phyloP scores from a whole-genome alignment of 2,329 filamentous ascomycete genomes.

The Dactylellina drechsleri region DNA sequence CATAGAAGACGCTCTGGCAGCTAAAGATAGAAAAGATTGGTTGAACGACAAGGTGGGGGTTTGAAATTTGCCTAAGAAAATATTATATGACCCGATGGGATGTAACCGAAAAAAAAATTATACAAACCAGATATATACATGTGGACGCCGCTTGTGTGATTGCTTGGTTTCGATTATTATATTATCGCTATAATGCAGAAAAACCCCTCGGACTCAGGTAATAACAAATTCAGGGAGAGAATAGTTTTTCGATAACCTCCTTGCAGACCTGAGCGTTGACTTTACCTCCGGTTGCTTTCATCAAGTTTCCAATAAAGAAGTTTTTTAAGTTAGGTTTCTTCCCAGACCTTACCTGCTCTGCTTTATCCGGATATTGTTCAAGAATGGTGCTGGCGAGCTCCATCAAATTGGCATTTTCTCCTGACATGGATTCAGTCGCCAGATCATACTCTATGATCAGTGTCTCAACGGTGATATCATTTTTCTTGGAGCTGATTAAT shows the following conservation, averaged over 20 bases:
- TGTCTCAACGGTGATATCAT: conserved; percentile 4
- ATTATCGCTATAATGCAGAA: no score
- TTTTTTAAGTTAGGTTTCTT: conserved; percentile 48
- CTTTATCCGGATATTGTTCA: conserved; percentile 43
- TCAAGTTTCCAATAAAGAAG: conserved; percentile 50
- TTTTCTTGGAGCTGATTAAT: conserved; percentile 13
- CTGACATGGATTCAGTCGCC: conserved; percentile 11
- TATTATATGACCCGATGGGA: no score
- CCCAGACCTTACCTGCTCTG: conserved; percentile 35
- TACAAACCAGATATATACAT: no score
- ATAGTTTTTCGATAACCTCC: conserved; percentile 44
- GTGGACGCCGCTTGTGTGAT: no score
- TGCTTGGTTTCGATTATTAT: no score
- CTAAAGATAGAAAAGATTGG: conserved; percentile 19
- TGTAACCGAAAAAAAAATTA: no score
- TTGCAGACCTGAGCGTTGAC: conserved; percentile 40
- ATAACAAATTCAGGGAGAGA: conserved; percentile 14
- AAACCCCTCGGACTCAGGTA: no score
- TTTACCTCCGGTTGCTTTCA: conserved; percentile 46
- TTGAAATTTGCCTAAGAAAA: no score
- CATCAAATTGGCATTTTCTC: conserved; percentile 29
- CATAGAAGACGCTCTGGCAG: conserved; percentile 10
- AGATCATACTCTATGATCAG: conserved; percentile 42
- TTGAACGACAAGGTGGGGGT: conserved; percentile 9
- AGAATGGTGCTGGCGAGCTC: conserved; percentile 24